Evolutionary conservation across 768 basidiomycete genomes (phyloP).

Genomic region (Mycena pura): DNA sequence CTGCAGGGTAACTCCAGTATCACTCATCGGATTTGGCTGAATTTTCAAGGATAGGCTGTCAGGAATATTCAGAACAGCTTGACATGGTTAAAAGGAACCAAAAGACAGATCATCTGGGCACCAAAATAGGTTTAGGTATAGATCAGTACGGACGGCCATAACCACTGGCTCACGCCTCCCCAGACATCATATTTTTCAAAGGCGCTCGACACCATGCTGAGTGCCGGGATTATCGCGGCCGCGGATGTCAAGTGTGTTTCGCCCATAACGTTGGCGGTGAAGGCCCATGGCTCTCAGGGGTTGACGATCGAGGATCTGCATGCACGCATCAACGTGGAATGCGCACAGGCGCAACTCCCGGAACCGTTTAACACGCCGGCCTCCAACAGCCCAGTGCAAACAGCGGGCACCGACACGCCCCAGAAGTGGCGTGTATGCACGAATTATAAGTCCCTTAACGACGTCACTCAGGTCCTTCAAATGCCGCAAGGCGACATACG

Average conservation of each 20-base stretch:
- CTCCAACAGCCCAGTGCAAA: neutral
- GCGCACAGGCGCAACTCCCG: constrained; percentile 31
- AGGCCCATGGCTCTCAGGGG: constrained; percentile 38
- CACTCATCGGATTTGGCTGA: too few species aligned
- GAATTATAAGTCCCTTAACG: constrained; percentile 43
- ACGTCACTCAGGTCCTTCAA: constrained; percentile 34
- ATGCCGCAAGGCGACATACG: constrained; percentile 46
- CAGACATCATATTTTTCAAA: constrained; percentile 39
- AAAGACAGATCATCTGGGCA: too few species aligned
- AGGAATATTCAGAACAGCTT: too few species aligned
- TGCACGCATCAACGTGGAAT: constrained; percentile 42
- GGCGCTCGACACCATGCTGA: constrained; percentile 43
- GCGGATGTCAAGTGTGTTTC: constrained; percentile 42
- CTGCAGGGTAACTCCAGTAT: too few species aligned
- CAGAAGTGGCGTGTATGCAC: constrained; percentile 48
- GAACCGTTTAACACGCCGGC: constrained; percentile 30
- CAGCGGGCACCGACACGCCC: neutral
- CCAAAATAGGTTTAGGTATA: too few species aligned
- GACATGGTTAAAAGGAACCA: too few species aligned
- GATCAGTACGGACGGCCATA: constrained; percentile 39
- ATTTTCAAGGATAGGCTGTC: too few species aligned
- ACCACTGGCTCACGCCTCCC: constrained; percentile 37
- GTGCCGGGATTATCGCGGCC: constrained; percentile 40
- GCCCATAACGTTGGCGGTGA: constrained; percentile 42
- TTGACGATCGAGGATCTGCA: constrained; percentile 42